Evolutionary conservation across 2,329 filamentous ascomycete species (phyloP).

Genomic region (Colletotrichum sp.): DNA sequence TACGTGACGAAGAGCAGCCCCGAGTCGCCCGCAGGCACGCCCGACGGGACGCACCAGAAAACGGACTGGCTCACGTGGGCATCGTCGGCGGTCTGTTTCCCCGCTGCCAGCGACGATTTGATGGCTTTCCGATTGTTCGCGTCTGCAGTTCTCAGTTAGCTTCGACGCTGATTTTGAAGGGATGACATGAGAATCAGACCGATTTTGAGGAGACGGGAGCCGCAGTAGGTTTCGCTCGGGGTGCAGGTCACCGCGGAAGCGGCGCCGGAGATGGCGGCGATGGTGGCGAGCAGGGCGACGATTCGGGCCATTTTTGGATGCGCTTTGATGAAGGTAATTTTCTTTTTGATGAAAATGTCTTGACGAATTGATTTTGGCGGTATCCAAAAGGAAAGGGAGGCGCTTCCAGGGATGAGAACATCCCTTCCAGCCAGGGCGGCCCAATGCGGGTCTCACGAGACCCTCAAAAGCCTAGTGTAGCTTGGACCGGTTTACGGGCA

Average conservation of each 20-base stretch:
- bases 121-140: not conserved
- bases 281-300: not conserved
- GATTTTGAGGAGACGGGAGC: slow-evolving; percentile 8
- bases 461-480: not conserved
- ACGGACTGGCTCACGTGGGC: slow-evolving; percentile 3
- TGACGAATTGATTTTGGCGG: not conserved
- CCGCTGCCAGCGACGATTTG: not conserved
- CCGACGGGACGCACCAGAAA: slow-evolving; percentile 11
- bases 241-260: not conserved
- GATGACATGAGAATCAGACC: not conserved
- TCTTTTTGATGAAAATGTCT: not conserved
- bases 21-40: not conserved
- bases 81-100: slow-evolving; percentile 6
- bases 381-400: not conserved
- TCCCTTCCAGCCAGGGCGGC: not conserved
- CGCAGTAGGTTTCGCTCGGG: slow-evolving; percentile 6
- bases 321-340: not conserved
- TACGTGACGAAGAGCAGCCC: slow-evolving; percentile 11
- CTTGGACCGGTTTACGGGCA: not conserved
- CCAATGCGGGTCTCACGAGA: not conserved
- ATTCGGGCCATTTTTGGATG: not conserved
- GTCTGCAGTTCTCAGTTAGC: not conserved
- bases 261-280: not conserved
- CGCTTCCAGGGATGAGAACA: not conserved
- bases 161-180: not conserved